Evolutionary conservation across 208 protist genomes (phyloP).

Genomic region (Lotmaria passim): DNA sequence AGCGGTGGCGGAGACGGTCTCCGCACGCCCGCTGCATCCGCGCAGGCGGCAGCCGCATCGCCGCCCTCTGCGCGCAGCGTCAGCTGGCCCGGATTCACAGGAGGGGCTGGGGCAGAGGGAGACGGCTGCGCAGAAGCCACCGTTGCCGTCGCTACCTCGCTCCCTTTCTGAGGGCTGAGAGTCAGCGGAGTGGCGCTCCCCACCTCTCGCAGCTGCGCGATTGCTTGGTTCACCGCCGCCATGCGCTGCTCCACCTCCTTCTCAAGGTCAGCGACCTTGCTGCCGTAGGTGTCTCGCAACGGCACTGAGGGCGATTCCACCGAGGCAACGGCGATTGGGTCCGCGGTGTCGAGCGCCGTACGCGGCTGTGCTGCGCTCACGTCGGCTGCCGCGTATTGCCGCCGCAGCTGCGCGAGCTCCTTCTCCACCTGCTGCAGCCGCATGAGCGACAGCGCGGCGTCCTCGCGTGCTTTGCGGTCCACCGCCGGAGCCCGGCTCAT

Average conservation of each 20-base stretch:
- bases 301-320: slow-evolving; percentile 6
- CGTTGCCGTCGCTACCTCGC: neutral
- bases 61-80: slow-evolving; percentile 16
- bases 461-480: slow-evolving; percentile 88
- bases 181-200: slow-evolving; percentile 13
- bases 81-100: slow-evolving; percentile 5
- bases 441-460: slow-evolving; percentile 85
- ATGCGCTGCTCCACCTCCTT: slow-evolving; percentile 88
- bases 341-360: neutral
- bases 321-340: neutral
- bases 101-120: neutral
- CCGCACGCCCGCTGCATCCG: too few relatives aligned
- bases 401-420: slow-evolving; percentile 63
- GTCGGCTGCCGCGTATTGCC: slow-evolving; percentile 8
- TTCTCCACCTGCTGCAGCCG: slow-evolving; percentile 80
- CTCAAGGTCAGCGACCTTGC: slow-evolving; percentile 67
- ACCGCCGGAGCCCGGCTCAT: slow-evolving; percentile 39
- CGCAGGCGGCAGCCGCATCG: neutral
- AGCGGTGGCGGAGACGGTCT: neutral
- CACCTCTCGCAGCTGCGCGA: slow-evolving; percentile 55
- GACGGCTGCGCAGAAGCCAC: neutral
- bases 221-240: slow-evolving; percentile 82
- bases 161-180: slow-evolving; percentile 16
- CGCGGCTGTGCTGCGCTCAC: neutral
- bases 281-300: slow-evolving; percentile 66